phyloP scores from a whole-genome alignment of 768 basidiomycete genomes.

The Trametes maxima region DNA sequence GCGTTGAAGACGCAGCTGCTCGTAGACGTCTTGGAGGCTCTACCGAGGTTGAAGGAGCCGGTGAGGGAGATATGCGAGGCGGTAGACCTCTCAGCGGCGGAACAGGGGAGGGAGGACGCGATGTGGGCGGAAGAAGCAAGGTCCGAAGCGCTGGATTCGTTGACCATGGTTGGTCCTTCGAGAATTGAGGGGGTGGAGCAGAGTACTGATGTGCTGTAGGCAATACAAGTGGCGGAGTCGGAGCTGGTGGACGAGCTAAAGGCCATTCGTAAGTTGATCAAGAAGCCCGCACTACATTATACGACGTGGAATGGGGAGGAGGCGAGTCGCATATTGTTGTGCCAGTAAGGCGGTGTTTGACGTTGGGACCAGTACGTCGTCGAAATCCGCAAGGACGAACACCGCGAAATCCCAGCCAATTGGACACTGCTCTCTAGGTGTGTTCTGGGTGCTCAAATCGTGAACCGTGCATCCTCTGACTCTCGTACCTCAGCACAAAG shows the following conservation, averaged over 20 bases:
- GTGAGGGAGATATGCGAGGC: slow-evolving; percentile 54
- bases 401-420: slow-evolving; percentile 44
- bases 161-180: slow-evolving; percentile 56
- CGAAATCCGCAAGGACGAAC: slow-evolving; percentile 68
- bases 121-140: slow-evolving; percentile 67
- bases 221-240: slow-evolving; percentile 67
- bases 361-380: slow-evolving; percentile 62
- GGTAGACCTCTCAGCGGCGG: slow-evolving; percentile 64
- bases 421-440: slow-evolving; percentile 76
- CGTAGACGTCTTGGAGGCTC: slow-evolving; percentile 65
- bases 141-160: slow-evolving; percentile 58
- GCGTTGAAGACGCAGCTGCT: slow-evolving; percentile 64
- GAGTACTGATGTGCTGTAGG: neutral
- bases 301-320: slow-evolving; percentile 68
- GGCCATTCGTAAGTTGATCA: slow-evolving; percentile 66
- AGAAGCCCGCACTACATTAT: slow-evolving; percentile 75
- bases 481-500: slow-evolving; percentile 61
- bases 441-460: neutral
- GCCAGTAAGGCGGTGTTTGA: neutral
- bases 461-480: neutral
- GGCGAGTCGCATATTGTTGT: slow-evolving; percentile 43
- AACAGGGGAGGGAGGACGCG: slow-evolving; percentile 63
- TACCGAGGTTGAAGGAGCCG: slow-evolving; percentile 65
- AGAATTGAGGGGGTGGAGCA: no score
- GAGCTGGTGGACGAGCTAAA: slow-evolving; percentile 78